Conservation (phyloP, 2,329 filamentous ascomycete genomes). For the Aspergillus sp. region DNA sequence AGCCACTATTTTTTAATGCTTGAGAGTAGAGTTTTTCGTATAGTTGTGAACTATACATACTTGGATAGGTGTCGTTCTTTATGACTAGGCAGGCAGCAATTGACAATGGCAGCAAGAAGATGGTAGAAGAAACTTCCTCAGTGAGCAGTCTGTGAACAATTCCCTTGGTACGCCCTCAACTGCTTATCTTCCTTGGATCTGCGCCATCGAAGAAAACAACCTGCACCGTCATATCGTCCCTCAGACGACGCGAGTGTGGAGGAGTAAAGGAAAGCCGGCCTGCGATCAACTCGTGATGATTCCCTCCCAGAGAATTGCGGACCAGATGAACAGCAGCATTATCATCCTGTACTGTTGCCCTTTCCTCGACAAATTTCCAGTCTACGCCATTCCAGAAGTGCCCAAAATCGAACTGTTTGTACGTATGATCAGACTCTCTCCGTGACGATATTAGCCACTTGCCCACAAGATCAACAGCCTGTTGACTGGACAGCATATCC, state of each 20-base stretch:
- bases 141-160: neutral
- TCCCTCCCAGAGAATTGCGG: slow-evolving; percentile 48
- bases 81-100: no score
- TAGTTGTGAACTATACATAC: no score
- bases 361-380: slow-evolving; percentile 42
- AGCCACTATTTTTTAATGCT: no score
- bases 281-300: slow-evolving; percentile 34
- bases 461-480: slow-evolving; percentile 59
- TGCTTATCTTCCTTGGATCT: neutral
- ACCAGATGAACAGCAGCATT: slow-evolving; percentile 53
- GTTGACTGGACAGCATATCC: slow-evolving; percentile 58
- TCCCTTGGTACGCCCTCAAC: neutral
- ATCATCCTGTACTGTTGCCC: slow-evolving; percentile 52
- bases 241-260: slow-evolving; percentile 37
- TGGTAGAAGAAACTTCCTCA: no score
- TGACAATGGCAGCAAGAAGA: no score
- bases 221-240: slow-evolving; percentile 55
- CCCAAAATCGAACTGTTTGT: slow-evolving; percentile 24
- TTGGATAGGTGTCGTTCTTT: no score
- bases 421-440: slow-evolving; percentile 24
- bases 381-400: slow-evolving; percentile 17
- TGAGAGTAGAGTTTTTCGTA: no score
- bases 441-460: slow-evolving; percentile 52
- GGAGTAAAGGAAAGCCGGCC: slow-evolving; percentile 28
- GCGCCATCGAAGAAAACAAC: slow-evolving; percentile 39